A percentile compares a stretch with the other conserved stretches of the same genome.
phyloP scores from a whole-genome alignment of 805 yeast genomes.

The Candida chauliodis region DNA sequence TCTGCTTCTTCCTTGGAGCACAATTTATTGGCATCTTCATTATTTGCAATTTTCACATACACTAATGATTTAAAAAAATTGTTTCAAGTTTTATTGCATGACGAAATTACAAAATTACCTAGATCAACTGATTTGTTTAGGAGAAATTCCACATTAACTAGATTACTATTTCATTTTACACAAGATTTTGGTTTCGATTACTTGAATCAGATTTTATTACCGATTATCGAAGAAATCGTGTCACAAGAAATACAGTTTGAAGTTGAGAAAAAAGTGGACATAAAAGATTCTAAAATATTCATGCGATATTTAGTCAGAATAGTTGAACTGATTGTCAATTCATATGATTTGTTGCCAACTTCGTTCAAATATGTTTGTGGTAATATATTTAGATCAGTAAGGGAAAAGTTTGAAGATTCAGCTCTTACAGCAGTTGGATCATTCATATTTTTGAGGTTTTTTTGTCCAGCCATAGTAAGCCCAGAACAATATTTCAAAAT shows the following conservation, averaged over 20 bases:
- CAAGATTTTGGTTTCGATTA: conserved; percentile 63
- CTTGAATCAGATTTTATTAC: conserved; percentile 48
- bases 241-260: conserved; percentile 54
- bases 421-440: conserved; percentile 74
- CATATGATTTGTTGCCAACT: conserved; percentile 59
- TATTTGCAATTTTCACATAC: conserved; percentile 51
- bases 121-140: conserved; percentile 72
- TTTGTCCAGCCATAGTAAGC: conserved; percentile 88
- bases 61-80: conserved; percentile 36
- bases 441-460: conserved; percentile 75
- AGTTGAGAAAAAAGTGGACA: conserved; percentile 50
- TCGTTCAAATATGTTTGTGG: conserved; percentile 72
- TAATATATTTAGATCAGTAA: conserved; percentile 55
- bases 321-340: conserved; percentile 55
- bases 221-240: conserved; percentile 53
- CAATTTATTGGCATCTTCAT: conserved; percentile 64
- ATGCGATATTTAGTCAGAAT: conserved; percentile 53
- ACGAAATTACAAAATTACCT: conserved; percentile 58
- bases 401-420: conserved; percentile 59
- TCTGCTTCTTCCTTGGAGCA: conserved; percentile 68
- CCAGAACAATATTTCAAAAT: conserved; percentile 60
- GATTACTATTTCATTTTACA: conserved; percentile 69
- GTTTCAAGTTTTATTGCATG: conserved; percentile 51
- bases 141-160: conserved; percentile 78
- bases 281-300: conserved; percentile 40